Evolutionary conservation across 805 yeast species (phyloP), one percentile per base, ranked within the genome.

Genomic region (Candida ortonii): DNA sequence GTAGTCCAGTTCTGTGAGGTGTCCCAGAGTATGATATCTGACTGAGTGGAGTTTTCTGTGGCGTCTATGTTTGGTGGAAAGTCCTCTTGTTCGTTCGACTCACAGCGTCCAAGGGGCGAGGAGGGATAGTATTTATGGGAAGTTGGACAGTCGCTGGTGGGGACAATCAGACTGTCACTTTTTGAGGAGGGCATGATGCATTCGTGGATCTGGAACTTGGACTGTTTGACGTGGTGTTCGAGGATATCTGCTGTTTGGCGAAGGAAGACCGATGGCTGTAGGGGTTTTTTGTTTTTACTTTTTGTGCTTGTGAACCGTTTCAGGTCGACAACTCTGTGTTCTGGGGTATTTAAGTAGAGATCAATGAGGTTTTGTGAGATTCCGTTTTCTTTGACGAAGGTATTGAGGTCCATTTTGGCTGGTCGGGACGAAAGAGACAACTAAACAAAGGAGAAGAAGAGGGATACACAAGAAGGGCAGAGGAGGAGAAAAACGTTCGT

Each of bases 381-480:
- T 2, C 36, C 34, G 19, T 38, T 30, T 15, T 38, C 36, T 16
- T 32, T 24, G 7, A 38, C 3, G 13, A 29, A 38, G 6, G 31
- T 22, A 23, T 33, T 24, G 28, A 38, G 36, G 16, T 44, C 43
- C 49, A 44, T 44, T 21, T 13, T n/a, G n/a, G n/a, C n/a, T n/a
- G 20, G 11, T 22, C 7, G 15, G 10, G 16, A 16, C 22, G 6
- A 7, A 10, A 19, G 7, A 20, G 21, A 6, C 15, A 10, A 18
- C 25, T 30, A 19, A 19, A 22, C 6, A 28, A 19, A n/a, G n/a
- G n/a, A n/a, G n/a, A 26, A n/a, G 19, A 28, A 22, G 14, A 14
- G 28, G 27, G 11, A 14, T 16, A 17, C 7, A n/a, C 7, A 17
- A 23, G 23, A n/a, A 11, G 22, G 23, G 7, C 15, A 16, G 14